phyloP scores from a whole-genome alignment of 1,139 yeast species.

The Meyerozyma smithsonii region DNA sequence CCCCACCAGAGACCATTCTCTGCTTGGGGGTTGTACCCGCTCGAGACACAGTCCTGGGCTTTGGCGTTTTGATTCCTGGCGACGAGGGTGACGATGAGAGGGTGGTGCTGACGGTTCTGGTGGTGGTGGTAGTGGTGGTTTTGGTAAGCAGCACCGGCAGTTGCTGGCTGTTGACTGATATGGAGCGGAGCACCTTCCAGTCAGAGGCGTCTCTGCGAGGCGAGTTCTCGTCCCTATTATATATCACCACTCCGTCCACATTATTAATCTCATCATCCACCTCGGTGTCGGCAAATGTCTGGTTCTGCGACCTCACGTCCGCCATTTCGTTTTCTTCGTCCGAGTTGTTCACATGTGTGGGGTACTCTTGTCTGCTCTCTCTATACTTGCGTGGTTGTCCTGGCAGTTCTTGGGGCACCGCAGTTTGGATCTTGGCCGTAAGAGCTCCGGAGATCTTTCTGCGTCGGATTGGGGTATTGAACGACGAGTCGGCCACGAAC shows the following conservation, averaged over 20 bases:
- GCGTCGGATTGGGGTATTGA: conserved; percentile 71
- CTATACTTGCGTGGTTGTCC: conserved; percentile 90
- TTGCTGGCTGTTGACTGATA: conserved; percentile 31
- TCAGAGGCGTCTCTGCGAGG: conserved; percentile 27
- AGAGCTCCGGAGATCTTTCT: conserved; percentile 66
- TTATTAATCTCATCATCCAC: conserved; percentile 12
- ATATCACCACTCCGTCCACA: conserved; percentile 13
- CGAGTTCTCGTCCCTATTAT: conserved; percentile 11
- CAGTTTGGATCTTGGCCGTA: conserved; percentile 63
- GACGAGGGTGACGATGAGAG: conserved; percentile 42
- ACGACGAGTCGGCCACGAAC: conserved; percentile 37
- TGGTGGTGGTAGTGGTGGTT: conserved; percentile 46
- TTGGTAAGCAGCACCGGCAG: conserved; percentile 43
- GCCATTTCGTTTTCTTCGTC: conserved; percentile 29
- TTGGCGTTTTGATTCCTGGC: conserved; percentile 29
- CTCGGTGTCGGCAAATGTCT: conserved; percentile 10
- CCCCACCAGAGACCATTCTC: conserved; percentile 35
- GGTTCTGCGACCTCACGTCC: conserved; percentile 12
- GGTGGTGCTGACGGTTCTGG: conserved; percentile 43
- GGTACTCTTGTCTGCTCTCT: conserved; percentile 18
- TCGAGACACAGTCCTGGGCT: conserved; percentile 27
- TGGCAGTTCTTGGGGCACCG: conserved; percentile 88
- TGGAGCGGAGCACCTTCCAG: conserved; percentile 41
- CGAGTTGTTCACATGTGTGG: conserved; percentile 28
- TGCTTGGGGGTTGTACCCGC: conserved; percentile 16